A percentile compares a stretch with the other conserved stretches of the same genome.
These are phyloP conservation scores for Cladobotryum protrusum DNA, from an alignment of 2,329 filamentous ascomycete genomes.

Conservation along the genomic window DNA sequence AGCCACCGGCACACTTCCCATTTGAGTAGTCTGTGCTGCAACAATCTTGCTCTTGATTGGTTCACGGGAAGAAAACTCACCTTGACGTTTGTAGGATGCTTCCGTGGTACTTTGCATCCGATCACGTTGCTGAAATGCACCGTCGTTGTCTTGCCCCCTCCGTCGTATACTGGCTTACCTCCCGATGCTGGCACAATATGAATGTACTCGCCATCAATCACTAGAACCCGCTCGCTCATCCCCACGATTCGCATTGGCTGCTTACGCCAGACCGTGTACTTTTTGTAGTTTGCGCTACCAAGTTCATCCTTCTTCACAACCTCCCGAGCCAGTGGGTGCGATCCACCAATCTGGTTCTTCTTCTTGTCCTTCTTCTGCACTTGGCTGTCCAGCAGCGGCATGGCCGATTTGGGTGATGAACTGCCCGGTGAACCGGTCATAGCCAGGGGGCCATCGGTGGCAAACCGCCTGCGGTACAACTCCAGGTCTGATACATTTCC, in stretches of 20 bases:
- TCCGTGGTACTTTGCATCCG: slow-evolving; percentile 72
- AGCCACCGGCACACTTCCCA: slow-evolving; percentile 1
- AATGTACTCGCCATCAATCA: slow-evolving; percentile 80
- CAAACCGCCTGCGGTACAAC: slow-evolving; percentile 67
- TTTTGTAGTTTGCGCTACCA: slow-evolving; percentile 58
- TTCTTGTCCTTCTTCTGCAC: slow-evolving; percentile 45
- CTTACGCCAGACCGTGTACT: slow-evolving; percentile 75
- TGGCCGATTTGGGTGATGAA: slow-evolving; percentile 60
- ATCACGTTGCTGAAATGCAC: slow-evolving; percentile 79
- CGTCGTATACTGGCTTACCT: slow-evolving; percentile 59
- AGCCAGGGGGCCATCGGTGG: slow-evolving; percentile 64
- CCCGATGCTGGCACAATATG: slow-evolving; percentile 71
- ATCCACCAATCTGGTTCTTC: slow-evolving; percentile 46
- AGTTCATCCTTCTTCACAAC: slow-evolving; percentile 54
- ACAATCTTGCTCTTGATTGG: not conserved
- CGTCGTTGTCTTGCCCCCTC: slow-evolving; percentile 65
- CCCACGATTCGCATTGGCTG: slow-evolving; percentile 76
- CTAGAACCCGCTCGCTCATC: slow-evolving; percentile 67
- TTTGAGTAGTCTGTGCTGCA: not conserved
- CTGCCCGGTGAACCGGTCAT: slow-evolving; percentile 63
- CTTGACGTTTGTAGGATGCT: slow-evolving; percentile 76
- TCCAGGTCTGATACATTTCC: slow-evolving; percentile 71
- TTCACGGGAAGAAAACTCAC: slow-evolving; percentile 36
- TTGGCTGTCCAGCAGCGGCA: slow-evolving; percentile 42
- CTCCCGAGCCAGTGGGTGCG: slow-evolving; percentile 62